Percentiles rank a stretch among this genome's conserved stretches.
Evolutionary conservation across 2,329 filamentous ascomycete species (phyloP).

Genomic region (Colletotrichum sp.): DNA sequence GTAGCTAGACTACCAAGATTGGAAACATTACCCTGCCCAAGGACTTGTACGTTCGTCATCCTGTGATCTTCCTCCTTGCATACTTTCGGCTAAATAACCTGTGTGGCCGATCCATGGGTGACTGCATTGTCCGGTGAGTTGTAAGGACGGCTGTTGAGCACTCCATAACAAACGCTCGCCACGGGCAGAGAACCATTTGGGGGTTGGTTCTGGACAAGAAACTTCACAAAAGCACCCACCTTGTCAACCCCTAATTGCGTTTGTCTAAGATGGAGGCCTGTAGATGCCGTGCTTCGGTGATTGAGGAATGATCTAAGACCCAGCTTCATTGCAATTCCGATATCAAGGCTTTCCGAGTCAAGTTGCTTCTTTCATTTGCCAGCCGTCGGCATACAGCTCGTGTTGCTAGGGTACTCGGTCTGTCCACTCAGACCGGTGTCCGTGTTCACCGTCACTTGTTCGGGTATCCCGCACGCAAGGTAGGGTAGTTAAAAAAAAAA

Average conservation of each 20-base stretch:
- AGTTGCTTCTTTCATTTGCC: not conserved
- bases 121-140: not conserved
- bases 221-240: not conserved
- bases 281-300: not conserved
- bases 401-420: not conserved
- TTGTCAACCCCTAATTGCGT: not conserved
- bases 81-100: not conserved
- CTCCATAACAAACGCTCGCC: not conserved
- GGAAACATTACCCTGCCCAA: not conserved
- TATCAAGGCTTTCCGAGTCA: not conserved
- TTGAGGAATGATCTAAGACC: not conserved
- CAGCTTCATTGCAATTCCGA: not conserved
- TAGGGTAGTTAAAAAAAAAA: not conserved
- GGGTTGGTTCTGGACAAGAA: not conserved
- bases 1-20: not conserved
- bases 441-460: not conserved
- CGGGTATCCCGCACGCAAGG: not conserved
- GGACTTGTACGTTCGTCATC: not conserved
- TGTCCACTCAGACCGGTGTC: not conserved
- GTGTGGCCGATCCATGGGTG: not conserved
- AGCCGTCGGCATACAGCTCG: not conserved
- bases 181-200: not conserved
- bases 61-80: not conserved
- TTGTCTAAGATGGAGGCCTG: not conserved
- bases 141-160: not conserved